Conservation (phyloP, 768 basidiomycete genomes). For the Symmetrospora coprosmae region DNA sequence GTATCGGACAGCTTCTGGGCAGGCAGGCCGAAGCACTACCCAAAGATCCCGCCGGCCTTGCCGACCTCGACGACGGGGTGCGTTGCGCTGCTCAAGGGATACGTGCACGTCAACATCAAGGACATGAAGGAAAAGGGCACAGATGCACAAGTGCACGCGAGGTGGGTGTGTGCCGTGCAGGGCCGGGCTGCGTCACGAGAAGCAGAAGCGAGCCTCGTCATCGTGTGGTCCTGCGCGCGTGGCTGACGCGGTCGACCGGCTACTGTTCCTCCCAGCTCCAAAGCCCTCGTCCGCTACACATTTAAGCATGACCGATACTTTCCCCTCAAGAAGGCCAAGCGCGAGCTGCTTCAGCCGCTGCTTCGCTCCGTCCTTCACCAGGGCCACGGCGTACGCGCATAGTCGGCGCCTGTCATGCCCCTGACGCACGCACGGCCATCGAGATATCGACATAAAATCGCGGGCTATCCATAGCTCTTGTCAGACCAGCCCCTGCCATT, state of each 20-base stretch:
- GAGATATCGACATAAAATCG: too few relatives aligned
- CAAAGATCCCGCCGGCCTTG: background rate
- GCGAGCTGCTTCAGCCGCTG: background rate
- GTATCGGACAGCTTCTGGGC: background rate
- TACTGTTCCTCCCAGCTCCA: background rate
- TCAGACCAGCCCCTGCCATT: too few relatives aligned
- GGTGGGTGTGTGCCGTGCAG: background rate
- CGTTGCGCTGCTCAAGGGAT: background rate
- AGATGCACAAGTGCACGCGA: background rate
- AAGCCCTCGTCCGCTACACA: background rate
- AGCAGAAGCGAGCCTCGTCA: too few relatives aligned
- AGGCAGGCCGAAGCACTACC: background rate
- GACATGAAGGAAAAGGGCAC: background rate
- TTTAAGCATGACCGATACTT: background rate
- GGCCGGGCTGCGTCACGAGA: too few relatives aligned
- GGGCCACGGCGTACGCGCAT: too few relatives aligned
- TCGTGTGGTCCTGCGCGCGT: background rate
- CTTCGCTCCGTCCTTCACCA: background rate
- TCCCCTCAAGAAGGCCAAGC: background rate
- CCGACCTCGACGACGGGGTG: background rate
- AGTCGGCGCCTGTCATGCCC: too few relatives aligned
- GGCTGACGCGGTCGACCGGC: background rate
- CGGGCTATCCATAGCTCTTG: too few relatives aligned
- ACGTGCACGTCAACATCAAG: background rate
- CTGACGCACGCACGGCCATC: too few relatives aligned